phyloP scores from a whole-genome alignment of 1,284 basidiomycete species.

The Amylostereum chailletii region DNA sequence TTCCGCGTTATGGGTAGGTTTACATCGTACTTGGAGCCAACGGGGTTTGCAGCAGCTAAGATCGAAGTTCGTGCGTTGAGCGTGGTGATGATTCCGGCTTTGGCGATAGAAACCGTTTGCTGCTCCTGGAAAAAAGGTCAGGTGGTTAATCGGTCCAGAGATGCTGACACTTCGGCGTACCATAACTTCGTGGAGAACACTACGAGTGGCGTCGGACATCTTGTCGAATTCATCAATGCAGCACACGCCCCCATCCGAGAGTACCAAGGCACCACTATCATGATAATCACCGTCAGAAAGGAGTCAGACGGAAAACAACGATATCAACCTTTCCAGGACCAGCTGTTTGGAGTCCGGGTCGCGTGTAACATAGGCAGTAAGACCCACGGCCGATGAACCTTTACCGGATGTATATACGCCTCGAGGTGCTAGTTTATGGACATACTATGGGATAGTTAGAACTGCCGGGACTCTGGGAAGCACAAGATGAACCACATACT shows the following conservation, averaged over 20 bases:
- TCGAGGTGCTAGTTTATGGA: conserved; percentile 96
- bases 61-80: conserved; percentile 97
- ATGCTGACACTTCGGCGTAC: conserved; percentile 32
- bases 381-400: conserved; percentile 95
- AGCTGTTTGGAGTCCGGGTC: conserved; percentile 98
- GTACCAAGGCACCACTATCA: conserved; percentile 84
- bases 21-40: conserved; percentile 92
- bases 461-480: background rate
- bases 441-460: conserved; percentile 55
- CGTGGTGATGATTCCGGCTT: conserved; percentile 98
- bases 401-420: conserved; percentile 97
- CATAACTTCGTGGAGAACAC: conserved; percentile 99
- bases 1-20: conserved; percentile 80
- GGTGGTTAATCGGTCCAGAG: too few relatives aligned
- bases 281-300: background rate
- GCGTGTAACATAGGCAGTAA: conserved; percentile 96
- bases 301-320: background rate
- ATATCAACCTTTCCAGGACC: conserved; percentile 82
- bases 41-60: conserved; percentile 93
- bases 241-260: conserved; percentile 97
- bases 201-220: conserved; percentile 95
- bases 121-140: conserved; percentile 65
- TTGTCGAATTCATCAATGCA: conserved; percentile 99
- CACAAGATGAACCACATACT: conserved; percentile 33
- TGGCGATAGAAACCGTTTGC: conserved; percentile 99